A percentile compares a stretch with the other conserved stretches of the same genome.
These are phyloP conservation scores for Trypanosoma brucei DNA, from an alignment of 208 protist species.

Conservation along the genomic window DNA sequence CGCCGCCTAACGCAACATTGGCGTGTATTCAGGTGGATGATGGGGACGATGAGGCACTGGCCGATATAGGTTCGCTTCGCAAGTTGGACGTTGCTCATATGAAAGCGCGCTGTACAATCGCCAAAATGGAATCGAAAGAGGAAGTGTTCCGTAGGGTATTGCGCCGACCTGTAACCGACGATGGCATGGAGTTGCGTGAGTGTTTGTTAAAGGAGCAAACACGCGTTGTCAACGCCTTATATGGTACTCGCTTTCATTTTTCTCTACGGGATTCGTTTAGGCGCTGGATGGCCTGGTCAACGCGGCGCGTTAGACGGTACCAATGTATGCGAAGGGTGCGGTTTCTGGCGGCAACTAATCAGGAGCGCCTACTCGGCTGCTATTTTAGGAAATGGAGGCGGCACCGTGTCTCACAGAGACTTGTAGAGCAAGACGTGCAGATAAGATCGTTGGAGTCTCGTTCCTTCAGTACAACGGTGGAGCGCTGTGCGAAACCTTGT, in stretches of 20 bases:
- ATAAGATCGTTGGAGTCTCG: not conserved
- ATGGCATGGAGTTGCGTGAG: constrained; percentile 7
- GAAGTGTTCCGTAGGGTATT: constrained; percentile 12
- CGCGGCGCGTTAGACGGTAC: constrained; percentile 1
- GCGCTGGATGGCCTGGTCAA: constrained; percentile 6
- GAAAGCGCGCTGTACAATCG: not conserved
- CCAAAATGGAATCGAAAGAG: not conserved
- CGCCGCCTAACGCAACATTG: not conserved
- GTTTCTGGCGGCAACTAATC: constrained; percentile 8
- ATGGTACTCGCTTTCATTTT: not conserved
- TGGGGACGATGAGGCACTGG: not conserved
- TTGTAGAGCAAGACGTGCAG: not conserved
- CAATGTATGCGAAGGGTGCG: constrained; percentile 9
- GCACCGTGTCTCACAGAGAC: not conserved
- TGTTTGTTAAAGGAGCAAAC: constrained; percentile 8
- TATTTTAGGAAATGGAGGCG: constrained; percentile 15
- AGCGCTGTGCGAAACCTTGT: too few species aligned
- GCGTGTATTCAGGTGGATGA: constrained; percentile 10
- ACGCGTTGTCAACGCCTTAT: not conserved
- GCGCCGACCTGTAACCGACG: not conserved
- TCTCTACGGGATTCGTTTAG: not conserved
- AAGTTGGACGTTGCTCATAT: constrained; percentile 10
- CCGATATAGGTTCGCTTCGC: not conserved
- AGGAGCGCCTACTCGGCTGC: not conserved
- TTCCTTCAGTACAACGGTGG: too few species aligned